Percentiles rank a stretch among this genome's conserved stretches.
Conservation (phyloP, 139 green algal species). For the Picochlorum sp. region DNA sequence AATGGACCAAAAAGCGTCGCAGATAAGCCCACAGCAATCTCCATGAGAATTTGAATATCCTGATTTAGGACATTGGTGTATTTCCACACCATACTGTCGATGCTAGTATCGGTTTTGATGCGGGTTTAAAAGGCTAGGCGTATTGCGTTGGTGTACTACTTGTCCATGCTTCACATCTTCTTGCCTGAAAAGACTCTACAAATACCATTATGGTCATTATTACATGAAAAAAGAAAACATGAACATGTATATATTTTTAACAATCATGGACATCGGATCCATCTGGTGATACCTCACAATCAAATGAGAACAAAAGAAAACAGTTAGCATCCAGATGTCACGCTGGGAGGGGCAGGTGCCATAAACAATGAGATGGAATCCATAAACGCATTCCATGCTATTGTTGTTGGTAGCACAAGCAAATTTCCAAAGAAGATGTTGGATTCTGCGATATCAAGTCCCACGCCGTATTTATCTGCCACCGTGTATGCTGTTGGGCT, state of each 20-base stretch:
- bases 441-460: slow-evolving; percentile 10
- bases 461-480: slow-evolving; percentile 17
- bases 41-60: slow-evolving; percentile 9
- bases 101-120: neutral
- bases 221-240: too few relatives aligned
- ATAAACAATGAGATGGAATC: slow-evolving; percentile 18
- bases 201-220: too few relatives aligned
- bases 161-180: too few relatives aligned
- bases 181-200: too few relatives aligned
- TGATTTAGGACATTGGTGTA: slow-evolving; percentile 11
- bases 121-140: too few relatives aligned
- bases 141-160: too few relatives aligned
- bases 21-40: neutral
- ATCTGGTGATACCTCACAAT: too few relatives aligned
- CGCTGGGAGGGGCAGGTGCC: neutral
- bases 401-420: slow-evolving; percentile 32
- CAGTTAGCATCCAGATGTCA: neutral
- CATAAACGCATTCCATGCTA: slow-evolving; percentile 26
- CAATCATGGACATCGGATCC: too few relatives aligned
- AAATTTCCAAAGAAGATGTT: slow-evolving; percentile 33
- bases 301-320: too few relatives aligned
- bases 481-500: slow-evolving; percentile 14
- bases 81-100: neutral
- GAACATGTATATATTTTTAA: too few relatives aligned
- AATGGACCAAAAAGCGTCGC: slow-evolving; percentile 1